Conservation (phyloP, 805 yeast genomes). For the Suhomyces tanzawaensis region DNA sequence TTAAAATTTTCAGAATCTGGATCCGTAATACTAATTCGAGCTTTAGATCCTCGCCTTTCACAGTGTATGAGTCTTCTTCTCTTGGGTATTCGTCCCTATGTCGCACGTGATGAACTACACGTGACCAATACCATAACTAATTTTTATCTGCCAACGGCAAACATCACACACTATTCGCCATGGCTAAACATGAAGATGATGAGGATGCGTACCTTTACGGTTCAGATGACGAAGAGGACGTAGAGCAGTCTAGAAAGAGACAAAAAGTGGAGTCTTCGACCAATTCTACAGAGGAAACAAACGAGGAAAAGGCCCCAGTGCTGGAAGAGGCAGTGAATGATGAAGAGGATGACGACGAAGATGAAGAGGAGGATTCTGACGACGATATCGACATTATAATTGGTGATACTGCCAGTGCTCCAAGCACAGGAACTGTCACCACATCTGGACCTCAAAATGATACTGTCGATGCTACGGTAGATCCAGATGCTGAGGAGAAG, state of each 20-base stretch:
- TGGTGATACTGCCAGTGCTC: slow-evolving; percentile 30
- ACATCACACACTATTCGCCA: slow-evolving; percentile 3
- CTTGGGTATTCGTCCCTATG: too few relatives aligned
- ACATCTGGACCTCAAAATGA: slow-evolving; percentile 28
- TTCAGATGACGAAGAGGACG: slow-evolving; percentile 40
- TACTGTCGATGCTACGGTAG: slow-evolving; percentile 26
- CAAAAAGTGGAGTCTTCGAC: slow-evolving; percentile 28
- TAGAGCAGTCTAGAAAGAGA: slow-evolving; percentile 24
- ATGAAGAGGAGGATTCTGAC: slow-evolving; percentile 43
- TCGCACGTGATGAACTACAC: not conserved
- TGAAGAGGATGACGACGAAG: slow-evolving; percentile 12
- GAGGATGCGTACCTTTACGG: slow-evolving; percentile 71
- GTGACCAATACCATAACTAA: not conserved
- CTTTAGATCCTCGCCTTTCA: not conserved
- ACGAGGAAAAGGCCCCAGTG: slow-evolving; percentile 15
- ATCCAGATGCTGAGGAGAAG: slow-evolving; percentile 17
- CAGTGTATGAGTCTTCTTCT: not conserved
- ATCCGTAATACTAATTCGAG: too few relatives aligned
- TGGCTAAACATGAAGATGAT: slow-evolving; percentile 42
- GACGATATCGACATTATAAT: slow-evolving; percentile 85
- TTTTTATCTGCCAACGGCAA: not conserved
- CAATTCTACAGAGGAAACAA: slow-evolving; percentile 8
- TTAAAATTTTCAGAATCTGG: slow-evolving; percentile 1
- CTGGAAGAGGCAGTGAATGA: slow-evolving; percentile 22
- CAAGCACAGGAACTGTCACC: slow-evolving; percentile 16